Evolutionary conservation across 176 grass and related monocot species (phyloP).

Genomic region (Eleusine coracana): DNA sequence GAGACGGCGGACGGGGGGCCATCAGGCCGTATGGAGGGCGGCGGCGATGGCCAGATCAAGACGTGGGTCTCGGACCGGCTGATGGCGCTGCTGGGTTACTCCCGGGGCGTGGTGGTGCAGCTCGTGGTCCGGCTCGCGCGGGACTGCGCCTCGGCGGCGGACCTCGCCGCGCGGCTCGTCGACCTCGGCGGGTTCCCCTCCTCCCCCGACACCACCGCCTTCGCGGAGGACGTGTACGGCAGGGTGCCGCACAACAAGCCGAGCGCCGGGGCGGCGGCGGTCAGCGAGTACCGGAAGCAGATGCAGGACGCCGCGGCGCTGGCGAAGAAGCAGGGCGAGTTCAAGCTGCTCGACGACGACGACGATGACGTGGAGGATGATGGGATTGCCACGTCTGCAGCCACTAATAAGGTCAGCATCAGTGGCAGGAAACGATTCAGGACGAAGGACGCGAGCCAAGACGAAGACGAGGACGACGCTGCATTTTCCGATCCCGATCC

Average conservation of each 20-base stretch:
- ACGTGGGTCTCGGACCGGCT: constrained; percentile 51
- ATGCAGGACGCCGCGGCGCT: constrained; percentile 31
- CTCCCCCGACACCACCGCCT: constrained; percentile 34
- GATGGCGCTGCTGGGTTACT: constrained; percentile 44
- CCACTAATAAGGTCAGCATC: not conserved
- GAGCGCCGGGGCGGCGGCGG: not conserved
- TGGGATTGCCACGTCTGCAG: not conserved
- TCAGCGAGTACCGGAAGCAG: constrained; percentile 38
- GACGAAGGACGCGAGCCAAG: not conserved
- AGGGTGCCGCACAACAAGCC: constrained; percentile 14
- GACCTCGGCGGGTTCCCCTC: constrained; percentile 38
- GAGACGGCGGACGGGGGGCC: not conserved
- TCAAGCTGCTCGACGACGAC: constrained; percentile 34
- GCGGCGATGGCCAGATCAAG: constrained; percentile 30
- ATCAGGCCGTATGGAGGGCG: not conserved
- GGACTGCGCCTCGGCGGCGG: constrained; percentile 38
- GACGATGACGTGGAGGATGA: not conserved
- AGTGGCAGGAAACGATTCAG: constrained; percentile 31
- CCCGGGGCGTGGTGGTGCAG: constrained; percentile 22
- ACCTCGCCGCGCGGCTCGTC: constrained; percentile 42
- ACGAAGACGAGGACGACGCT: not conserved
- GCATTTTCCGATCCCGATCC: not conserved
- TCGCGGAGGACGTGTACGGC: constrained; percentile 37
- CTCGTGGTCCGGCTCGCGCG: constrained; percentile 42
- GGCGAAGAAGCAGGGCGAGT: constrained; percentile 30